Evolutionary conservation across 2,329 filamentous ascomycete genomes (phyloP).

Genomic region (Ceratocystis destructans): DNA sequence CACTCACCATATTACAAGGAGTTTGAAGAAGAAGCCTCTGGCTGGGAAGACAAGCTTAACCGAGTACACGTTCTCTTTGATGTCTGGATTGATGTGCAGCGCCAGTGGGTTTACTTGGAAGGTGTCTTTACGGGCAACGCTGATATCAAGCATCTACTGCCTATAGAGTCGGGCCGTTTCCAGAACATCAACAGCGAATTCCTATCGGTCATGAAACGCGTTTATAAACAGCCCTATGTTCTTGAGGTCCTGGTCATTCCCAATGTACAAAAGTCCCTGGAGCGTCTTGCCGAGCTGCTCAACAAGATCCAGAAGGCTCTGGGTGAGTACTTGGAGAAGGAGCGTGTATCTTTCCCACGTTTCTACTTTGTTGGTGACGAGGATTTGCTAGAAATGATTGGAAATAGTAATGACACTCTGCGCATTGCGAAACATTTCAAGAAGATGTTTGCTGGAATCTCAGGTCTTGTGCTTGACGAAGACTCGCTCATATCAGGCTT

Average conservation of each 20-base stretch:
- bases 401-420: slow-evolving; percentile 93
- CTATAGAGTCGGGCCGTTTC: slow-evolving; percentile 91
- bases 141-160: slow-evolving; percentile 95
- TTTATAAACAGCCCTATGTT: slow-evolving; percentile 89
- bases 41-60: slow-evolving; percentile 97
- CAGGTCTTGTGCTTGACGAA: slow-evolving; percentile 79
- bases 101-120: slow-evolving; percentile 98
- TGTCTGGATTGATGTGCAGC: slow-evolving; percentile 99
- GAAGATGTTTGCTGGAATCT: slow-evolving; percentile 98
- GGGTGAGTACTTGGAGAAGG: slow-evolving; percentile 94
- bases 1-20: slow-evolving; percentile 99
- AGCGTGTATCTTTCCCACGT: slow-evolving; percentile 90
- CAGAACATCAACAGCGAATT: slow-evolving; percentile 99
- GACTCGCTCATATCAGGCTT: slow-evolving; percentile 82
- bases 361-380: slow-evolving; percentile 99
- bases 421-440: slow-evolving; percentile 98
- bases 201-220: slow-evolving; percentile 98
- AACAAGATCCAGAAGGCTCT: slow-evolving; percentile 99
- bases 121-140: slow-evolving; percentile 97
- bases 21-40: slow-evolving; percentile 91
- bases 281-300: slow-evolving; percentile 86
- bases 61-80: slow-evolving; percentile 95
- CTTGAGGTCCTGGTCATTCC: slow-evolving; percentile 92
- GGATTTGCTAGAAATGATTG: slow-evolving; percentile 95
- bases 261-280: slow-evolving; percentile 88